A percentile compares a stretch with the other conserved stretches of the same genome.
These are phyloP conservation scores for Dispira simplex DNA, from an alignment of 192 early-diverging fungal genomes.

Conservation along the genomic window DNA sequence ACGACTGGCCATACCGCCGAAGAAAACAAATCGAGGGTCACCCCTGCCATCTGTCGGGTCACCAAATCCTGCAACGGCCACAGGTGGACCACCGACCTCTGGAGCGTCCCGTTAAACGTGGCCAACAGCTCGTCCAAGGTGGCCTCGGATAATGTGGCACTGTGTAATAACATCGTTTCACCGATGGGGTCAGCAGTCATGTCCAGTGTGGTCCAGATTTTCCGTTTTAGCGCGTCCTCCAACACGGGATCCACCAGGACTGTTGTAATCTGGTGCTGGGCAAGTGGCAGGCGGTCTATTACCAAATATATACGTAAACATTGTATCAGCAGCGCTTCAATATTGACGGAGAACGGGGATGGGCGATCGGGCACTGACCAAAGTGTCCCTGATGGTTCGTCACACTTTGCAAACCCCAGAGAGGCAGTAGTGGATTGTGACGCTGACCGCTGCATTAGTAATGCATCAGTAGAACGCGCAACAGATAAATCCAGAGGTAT, in stretches of 20 bases:
- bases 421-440: background rate
- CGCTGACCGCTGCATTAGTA: background rate
- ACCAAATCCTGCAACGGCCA: background rate
- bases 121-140: too few species aligned
- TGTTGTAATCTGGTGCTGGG: too few species aligned
- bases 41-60: background rate
- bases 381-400: background rate
- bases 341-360: background rate
- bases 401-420: background rate
- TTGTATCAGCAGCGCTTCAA: background rate
- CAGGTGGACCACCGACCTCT: background rate
- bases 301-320: slow-evolving; percentile 6
- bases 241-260: too few species aligned
- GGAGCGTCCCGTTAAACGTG: background rate
- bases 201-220: too few species aligned
- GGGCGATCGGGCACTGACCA: background rate
- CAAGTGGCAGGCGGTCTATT: background rate
- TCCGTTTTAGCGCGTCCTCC: too few species aligned
- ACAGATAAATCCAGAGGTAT: background rate
- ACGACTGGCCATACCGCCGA: background rate
- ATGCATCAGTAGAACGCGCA: background rate
- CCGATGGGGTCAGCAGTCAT: too few species aligned
- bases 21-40: background rate
- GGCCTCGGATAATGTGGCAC: too few species aligned
- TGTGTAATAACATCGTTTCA: too few species aligned